These are phyloP conservation scores for Mycena galopus DNA, from an alignment of 768 basidiomycete genomes.

Conservation along the genomic window DNA sequence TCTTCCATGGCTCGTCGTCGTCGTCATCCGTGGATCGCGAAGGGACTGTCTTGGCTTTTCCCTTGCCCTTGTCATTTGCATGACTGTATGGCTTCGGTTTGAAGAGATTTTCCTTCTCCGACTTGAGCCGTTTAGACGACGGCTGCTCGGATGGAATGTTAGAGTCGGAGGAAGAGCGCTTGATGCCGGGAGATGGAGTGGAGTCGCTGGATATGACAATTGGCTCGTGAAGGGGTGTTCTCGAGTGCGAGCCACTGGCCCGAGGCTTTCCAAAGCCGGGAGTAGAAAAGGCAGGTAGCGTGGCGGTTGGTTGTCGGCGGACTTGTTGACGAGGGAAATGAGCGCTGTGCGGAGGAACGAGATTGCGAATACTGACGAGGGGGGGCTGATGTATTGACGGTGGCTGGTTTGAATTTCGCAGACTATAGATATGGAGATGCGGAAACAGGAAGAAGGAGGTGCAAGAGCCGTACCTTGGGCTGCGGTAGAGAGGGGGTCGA, in stretches of 20 bases:
- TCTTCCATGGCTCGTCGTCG: constrained; percentile 43
- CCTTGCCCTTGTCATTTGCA: constrained; percentile 35
- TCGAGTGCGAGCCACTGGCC: constrained; percentile 23
- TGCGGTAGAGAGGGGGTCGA: constrained; percentile 27
- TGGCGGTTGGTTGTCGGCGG: constrained; percentile 42
- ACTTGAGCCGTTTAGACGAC: constrained; percentile 50
- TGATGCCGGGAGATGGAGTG: constrained; percentile 50
- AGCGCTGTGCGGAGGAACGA: not conserved
- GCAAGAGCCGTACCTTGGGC: constrained; percentile 37
- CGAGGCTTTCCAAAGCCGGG: constrained; percentile 55
- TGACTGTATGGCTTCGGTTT: not conserved
- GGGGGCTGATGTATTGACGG: constrained; percentile 16
- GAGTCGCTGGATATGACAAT: constrained; percentile 56
- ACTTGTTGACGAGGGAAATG: constrained; percentile 27
- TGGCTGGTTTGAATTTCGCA: constrained; percentile 63
- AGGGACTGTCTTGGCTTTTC: constrained; percentile 29
- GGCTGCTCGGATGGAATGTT: constrained; percentile 48
- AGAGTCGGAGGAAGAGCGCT: constrained; percentile 57
- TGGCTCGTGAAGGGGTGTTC: constrained; percentile 25
- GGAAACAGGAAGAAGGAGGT: not conserved
- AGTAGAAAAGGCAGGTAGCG: constrained; percentile 59
- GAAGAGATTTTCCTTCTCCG: constrained; percentile 54
- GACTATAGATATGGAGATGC: not conserved
- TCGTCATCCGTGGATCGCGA: not conserved
- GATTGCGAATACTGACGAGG: not conserved